Evolutionary conservation across 2,329 filamentous ascomycete genomes (phyloP).

Genomic region (Botryotinia calthae): DNA sequence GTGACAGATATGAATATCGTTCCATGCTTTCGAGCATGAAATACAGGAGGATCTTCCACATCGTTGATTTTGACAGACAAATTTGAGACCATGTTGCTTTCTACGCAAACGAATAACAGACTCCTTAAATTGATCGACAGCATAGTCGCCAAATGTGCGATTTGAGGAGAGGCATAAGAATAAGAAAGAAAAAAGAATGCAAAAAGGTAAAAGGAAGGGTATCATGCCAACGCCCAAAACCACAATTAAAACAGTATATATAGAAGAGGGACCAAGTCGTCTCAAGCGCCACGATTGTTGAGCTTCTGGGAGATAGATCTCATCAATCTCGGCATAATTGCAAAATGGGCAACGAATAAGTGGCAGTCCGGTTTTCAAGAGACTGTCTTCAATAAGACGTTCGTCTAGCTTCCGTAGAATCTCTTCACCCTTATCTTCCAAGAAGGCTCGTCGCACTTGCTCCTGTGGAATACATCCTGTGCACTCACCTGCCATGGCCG

Average conservation of each 20-base stretch:
- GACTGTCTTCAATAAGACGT: constrained; percentile 71
- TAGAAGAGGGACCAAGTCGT: constrained; percentile 44
- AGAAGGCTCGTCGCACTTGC: constrained; percentile 70
- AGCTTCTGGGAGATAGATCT: constrained; percentile 60
- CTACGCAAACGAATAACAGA: constrained; percentile 67
- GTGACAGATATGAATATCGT: constrained; percentile 86
- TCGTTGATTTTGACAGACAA: constrained; percentile 67
- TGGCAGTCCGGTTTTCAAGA: constrained; percentile 70
- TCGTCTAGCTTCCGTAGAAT: constrained; percentile 74
- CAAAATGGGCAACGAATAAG: constrained; percentile 88
- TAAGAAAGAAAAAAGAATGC: constrained; percentile 48
- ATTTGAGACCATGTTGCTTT: constrained; percentile 70
- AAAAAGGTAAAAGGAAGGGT: constrained; percentile 54
- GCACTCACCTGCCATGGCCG: constrained; percentile 69
- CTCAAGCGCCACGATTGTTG: constrained; percentile 57
- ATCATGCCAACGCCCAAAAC: constrained; percentile 55
- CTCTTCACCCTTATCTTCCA: constrained; percentile 64
- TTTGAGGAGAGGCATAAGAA: constrained; percentile 47
- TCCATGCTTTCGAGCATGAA: constrained; percentile 77
- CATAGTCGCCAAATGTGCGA: constrained; percentile 44
- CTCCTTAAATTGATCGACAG: constrained; percentile 50
- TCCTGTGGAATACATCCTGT: constrained; percentile 67
- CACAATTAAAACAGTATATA: constrained; percentile 42
- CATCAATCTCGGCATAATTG: constrained; percentile 84
- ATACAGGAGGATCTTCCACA: constrained; percentile 76